phyloP scores from a whole-genome alignment of 1,284 basidiomycete genomes.

The Ceratobasidium sp. region DNA sequence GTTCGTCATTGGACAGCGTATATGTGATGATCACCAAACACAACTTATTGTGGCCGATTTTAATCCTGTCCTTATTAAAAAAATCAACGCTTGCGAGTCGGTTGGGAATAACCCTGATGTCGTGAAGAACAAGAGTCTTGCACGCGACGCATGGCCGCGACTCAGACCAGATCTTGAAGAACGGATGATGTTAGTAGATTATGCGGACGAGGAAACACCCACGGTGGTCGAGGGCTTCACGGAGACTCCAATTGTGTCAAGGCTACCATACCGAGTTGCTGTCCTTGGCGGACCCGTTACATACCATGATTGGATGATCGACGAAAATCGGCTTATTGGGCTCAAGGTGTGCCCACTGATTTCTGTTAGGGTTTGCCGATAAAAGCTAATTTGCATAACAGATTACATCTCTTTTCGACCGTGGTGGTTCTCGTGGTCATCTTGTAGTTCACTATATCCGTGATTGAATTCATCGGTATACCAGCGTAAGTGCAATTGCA shows the following conservation, averaged over 20 bases:
- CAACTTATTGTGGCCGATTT: conserved; percentile 6
- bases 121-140: background rate
- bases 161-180: background rate
- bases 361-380: background rate
- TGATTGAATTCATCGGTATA: background rate
- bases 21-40: background rate
- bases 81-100: background rate
- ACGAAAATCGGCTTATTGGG: background rate
- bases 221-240: background rate
- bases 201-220: conserved; percentile 1
- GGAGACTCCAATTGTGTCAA: conserved; percentile 11
- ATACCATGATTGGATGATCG: background rate
- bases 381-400: background rate
- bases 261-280: conserved; percentile 13
- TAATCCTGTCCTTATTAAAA: background rate
- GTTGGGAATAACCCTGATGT: background rate
- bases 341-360: background rate
- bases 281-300: background rate
- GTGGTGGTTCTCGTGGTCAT: background rate
- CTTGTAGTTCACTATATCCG: background rate
- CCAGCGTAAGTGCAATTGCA: no score
- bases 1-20: background rate
- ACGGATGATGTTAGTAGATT: background rate
- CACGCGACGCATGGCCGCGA: background rate
- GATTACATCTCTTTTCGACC: background rate